Conservation (phyloP, 225 moss, liverwort and hornwort species). For the Polytrichum formosum region DNA sequence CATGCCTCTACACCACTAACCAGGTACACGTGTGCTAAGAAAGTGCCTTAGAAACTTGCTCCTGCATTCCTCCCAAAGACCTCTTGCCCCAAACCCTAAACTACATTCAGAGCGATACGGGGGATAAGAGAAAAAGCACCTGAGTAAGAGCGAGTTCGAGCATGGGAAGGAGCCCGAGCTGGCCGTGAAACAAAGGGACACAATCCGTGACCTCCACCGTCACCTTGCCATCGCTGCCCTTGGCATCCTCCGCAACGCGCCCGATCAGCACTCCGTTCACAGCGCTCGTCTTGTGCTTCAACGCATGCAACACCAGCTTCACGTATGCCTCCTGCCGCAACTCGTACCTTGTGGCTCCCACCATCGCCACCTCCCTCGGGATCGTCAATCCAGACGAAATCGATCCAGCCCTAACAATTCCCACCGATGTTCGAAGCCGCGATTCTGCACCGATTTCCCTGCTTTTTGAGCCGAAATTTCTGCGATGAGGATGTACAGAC, state of each 20-base stretch:
- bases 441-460: too few relatives aligned
- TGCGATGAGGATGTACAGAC: too few relatives aligned
- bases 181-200: slow-evolving; percentile 77
- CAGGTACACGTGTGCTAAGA: too few relatives aligned
- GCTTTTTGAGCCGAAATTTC: too few relatives aligned
- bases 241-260: slow-evolving; percentile 28
- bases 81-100: background rate
- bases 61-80: background rate
- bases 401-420: too few relatives aligned
- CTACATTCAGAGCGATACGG: background rate
- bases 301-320: slow-evolving; percentile 86
- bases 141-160: slow-evolving; percentile 88
- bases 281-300: slow-evolving; percentile 67
- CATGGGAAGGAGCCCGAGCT: slow-evolving; percentile 86
- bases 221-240: slow-evolving; percentile 26
- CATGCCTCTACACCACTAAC: too few relatives aligned
- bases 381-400: background rate
- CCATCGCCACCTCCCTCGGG: slow-evolving; percentile 12
- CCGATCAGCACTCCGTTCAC: slow-evolving; percentile 90
- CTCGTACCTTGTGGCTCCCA: slow-evolving; percentile 55
- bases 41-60: too few relatives aligned
- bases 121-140: slow-evolving; percentile 22
- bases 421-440: too few relatives aligned
- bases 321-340: slow-evolving; percentile 84
- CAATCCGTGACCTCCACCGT: slow-evolving; percentile 65